Percentiles rank a stretch among this genome's conserved stretches.
phyloP scores from a whole-genome alignment of 768 basidiomycete species.

The Kwoniella botswanensis region DNA sequence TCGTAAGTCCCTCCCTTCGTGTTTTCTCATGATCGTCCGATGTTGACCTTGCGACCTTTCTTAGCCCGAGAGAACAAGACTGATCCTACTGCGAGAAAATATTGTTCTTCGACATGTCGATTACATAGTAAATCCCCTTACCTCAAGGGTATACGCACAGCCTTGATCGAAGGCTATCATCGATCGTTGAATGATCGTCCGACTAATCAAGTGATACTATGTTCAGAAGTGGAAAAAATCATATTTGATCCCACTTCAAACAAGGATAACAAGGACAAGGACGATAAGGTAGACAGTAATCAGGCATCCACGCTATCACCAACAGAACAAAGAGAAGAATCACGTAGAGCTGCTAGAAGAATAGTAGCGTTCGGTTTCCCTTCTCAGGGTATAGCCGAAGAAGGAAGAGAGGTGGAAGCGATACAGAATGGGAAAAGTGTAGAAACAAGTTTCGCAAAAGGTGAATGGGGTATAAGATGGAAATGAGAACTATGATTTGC shows the following conservation, averaged over 20 bases:
- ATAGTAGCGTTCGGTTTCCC: constrained; percentile 38
- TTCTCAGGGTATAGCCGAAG: constrained; percentile 31
- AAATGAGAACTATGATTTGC: too few species aligned
- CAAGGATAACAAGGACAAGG: not conserved
- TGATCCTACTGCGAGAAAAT: constrained; percentile 39
- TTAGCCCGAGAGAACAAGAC: constrained; percentile 21
- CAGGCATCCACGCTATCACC: not conserved
- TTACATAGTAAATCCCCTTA: constrained; percentile 20
- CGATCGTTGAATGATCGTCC: not conserved
- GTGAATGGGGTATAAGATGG: constrained; percentile 46
- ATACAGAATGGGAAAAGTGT: constrained; percentile 40
- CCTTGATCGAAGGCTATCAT: constrained; percentile 19
- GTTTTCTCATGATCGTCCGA: not conserved
- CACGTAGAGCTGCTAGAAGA: constrained; percentile 35
- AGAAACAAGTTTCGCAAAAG: constrained; percentile 45
- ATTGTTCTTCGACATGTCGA: constrained; percentile 38
- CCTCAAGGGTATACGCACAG: not conserved
- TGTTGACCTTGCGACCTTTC: not conserved
- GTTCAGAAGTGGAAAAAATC: constrained; percentile 22
- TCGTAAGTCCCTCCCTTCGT: constrained; percentile 5
- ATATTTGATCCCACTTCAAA: constrained; percentile 14
- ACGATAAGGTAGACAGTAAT: not conserved
- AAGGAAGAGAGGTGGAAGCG: constrained; percentile 35
- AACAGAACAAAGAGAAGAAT: constrained; percentile 34
- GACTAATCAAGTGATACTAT: constrained; percentile 3